A percentile compares a stretch with the other conserved stretches of the same genome.
These are phyloP conservation scores for Santalum album DNA, from an alignment of 164 flowering plant genomes.

Conservation along the genomic window DNA sequence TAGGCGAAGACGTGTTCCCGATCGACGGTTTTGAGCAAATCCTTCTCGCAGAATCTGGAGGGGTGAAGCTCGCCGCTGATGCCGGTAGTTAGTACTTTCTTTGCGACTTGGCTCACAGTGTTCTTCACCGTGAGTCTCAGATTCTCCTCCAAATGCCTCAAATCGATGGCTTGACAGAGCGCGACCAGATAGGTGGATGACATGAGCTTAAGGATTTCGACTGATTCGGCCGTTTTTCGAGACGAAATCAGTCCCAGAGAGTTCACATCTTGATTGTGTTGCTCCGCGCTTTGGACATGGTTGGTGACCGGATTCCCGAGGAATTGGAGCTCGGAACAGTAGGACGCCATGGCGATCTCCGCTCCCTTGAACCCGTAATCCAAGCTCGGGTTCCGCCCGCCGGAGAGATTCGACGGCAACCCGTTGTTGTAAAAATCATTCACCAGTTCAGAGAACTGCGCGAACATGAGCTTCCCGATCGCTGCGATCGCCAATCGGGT, in stretches of 20 bases:
- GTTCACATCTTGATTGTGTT: conserved; percentile 44
- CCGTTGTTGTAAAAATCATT: conserved; percentile 45
- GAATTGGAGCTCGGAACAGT: conserved; percentile 40
- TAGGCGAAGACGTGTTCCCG: conserved; percentile 32
- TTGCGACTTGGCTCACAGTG: conserved; percentile 28
- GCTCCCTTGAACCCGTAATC: conserved; percentile 47
- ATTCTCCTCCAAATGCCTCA: conserved; percentile 43
- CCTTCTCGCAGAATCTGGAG: conserved; percentile 40
- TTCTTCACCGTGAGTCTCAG: conserved; percentile 25
- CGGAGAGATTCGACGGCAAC: conserved; percentile 34
- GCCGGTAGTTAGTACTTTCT: conserved; percentile 23
- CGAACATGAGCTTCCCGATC: conserved; percentile 37
- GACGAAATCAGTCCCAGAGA: conserved; percentile 37
- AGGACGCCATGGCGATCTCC: conserved; percentile 44
- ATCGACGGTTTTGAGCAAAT: conserved; percentile 29
- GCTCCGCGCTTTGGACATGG: conserved; percentile 43
- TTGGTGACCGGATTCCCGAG: conserved; percentile 36
- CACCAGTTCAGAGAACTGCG: conserved; percentile 39
- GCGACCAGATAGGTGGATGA: conserved; percentile 31
- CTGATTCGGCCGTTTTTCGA: conserved; percentile 30
- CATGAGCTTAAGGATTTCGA: conserved; percentile 38
- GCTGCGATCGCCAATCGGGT: conserved; percentile 32
- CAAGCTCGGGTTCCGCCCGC: conserved; percentile 30
- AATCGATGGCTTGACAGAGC: conserved; percentile 34
- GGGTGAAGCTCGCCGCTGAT: conserved; percentile 32